Evolutionary conservation across 306 rosid species (phyloP), one percentile per base, ranked within the genome.

Genomic region (Vachellia pachyceras): DNA sequence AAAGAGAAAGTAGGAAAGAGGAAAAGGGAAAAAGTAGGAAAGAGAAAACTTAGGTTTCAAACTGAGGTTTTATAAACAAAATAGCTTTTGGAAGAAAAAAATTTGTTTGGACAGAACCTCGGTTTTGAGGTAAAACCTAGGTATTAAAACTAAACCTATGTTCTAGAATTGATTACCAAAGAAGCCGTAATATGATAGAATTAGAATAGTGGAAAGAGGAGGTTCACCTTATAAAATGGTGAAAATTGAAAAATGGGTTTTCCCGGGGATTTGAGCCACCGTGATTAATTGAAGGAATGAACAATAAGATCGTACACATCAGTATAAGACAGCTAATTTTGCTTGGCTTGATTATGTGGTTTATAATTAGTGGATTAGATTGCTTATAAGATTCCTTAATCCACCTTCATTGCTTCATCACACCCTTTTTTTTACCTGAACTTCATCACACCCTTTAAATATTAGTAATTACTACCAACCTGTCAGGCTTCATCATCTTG

Each of bases 241-340:
- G 71, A 37, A 13, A 10, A 64, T 25, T 70, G 64, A 72, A 88
- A 63, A 72, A 88, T n/a, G 40, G 5, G 74, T 12, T 35, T 18
- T 55, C 65, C 0, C 0, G 7, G 85, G 90, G 89, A 79, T 88
- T 75, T 65, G 86, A 70, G 80, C 50, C 63, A 4, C 74, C 63
- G n/a, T 49, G 49, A 52, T 39, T 25, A 10, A 7, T 54, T 54
- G 60, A 54, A 70, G 69, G 82, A 68, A 81, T 78, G 37, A 29
- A 75, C 69, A 79, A 76, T 33, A 44, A 77, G 45, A 42, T 9
- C 11, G 63, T 65, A 3, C 5, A 11, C 84, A 72, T 78, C 79
- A 64, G 20, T 25, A 29, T 7, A 76, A 14, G 76, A 54, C 77
- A 8, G 40, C 18, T 20, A 61, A 82, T 69, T 20, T 68, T 86